Evolutionary conservation across 2,329 filamentous ascomycete genomes (phyloP).

Genomic region (Tolypocladium album): DNA sequence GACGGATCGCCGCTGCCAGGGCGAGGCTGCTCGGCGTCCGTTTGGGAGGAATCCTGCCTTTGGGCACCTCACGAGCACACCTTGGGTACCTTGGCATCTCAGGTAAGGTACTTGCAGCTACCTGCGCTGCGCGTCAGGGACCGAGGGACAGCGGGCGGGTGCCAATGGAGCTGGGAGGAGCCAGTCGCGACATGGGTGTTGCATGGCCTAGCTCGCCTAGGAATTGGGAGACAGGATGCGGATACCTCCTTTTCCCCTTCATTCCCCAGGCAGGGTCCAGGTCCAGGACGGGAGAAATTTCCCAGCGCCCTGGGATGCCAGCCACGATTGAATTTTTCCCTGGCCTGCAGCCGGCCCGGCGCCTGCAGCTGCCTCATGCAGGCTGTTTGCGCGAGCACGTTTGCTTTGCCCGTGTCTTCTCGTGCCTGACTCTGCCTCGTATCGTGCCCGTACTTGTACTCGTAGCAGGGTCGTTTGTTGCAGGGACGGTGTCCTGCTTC

Average conservation of each 20-base stretch:
- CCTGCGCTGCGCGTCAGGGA: neutral
- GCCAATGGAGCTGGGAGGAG: neutral
- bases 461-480: neutral
- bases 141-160: neutral
- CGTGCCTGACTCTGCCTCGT: neutral
- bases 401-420: neutral
- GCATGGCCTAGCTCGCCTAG: neutral
- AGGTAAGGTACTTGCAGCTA: neutral
- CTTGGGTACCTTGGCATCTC: neutral
- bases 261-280: constrained; percentile 5
- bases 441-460: neutral
- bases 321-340: constrained; percentile 1
- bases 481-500: neutral
- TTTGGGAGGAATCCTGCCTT: neutral
- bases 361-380: neutral
- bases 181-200: neutral
- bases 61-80: neutral
- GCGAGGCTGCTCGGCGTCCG: neutral
- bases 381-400: neutral
- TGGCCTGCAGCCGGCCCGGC: neutral
- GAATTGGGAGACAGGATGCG: neutral
- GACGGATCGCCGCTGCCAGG: neutral
- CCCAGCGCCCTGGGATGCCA: constrained; percentile 4
- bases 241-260: constrained; percentile 1
- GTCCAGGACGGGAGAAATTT: constrained; percentile 5